Percentiles rank a stretch among this genome's conserved stretches.
phyloP scores from a whole-genome alignment of 371 early-diverging fungal genomes.

The Dichotomocladium elegans region DNA sequence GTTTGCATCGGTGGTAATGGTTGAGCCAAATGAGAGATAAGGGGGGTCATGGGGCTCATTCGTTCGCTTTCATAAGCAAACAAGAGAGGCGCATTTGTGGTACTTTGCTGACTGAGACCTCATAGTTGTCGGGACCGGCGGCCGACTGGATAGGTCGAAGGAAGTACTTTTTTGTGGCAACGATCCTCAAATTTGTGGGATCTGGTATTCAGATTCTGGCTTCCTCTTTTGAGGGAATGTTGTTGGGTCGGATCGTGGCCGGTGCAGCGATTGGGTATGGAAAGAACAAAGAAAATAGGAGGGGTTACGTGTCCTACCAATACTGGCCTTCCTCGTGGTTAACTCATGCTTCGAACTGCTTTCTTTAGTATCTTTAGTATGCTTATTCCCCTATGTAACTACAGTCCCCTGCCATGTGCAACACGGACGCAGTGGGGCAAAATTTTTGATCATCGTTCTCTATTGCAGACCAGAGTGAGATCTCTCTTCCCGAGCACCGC shows the following conservation, averaged over 20 bases:
- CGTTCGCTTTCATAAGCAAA: background rate
- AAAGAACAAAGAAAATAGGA: conserved; percentile 3
- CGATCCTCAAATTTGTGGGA: conserved; percentile 65
- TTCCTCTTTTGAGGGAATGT: conserved; percentile 45
- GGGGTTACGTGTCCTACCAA: no score
- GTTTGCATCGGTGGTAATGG: conserved; percentile 31
- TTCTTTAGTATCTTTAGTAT: conserved; percentile 28
- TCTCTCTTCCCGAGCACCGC: conserved; percentile 78
- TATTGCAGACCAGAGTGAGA: conserved; percentile 74
- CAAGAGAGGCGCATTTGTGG: no score
- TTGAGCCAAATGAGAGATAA: background rate
- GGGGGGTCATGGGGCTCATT: no score
- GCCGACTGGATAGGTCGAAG: conserved; percentile 39
- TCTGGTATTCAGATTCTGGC: conserved; percentile 63
- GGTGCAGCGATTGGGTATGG: conserved; percentile 67
- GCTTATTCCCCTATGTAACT: conserved; percentile 40
- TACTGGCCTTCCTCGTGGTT: no score
- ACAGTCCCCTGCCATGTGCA: background rate
- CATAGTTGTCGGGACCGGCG: conserved; percentile 31
- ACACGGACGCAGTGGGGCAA: background rate
- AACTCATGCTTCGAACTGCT: background rate
- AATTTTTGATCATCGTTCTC: background rate
- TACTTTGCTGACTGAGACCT: no score
- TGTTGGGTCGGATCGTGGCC: conserved; percentile 68
- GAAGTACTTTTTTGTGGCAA: conserved; percentile 43